Conservation (phyloP, 2,329 filamentous ascomycete genomes). For the Verticillium nonalfalfae region DNA sequence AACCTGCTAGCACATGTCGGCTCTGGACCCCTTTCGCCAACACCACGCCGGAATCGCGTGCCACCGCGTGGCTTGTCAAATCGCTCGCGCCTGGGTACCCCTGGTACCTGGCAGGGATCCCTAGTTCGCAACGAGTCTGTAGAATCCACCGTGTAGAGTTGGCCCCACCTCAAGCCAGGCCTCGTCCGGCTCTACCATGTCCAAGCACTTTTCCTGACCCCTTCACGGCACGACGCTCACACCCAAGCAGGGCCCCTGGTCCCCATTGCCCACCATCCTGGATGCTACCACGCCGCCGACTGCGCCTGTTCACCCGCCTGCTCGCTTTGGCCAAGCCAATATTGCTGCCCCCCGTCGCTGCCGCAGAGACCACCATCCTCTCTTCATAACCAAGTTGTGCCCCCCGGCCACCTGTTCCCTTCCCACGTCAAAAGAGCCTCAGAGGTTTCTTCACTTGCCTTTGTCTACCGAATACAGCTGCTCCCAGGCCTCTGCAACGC, state of each 20-base stretch:
- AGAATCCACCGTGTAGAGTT: neutral
- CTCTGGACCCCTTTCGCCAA: neutral
- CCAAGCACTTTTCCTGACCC: neutral
- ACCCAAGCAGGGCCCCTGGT: neutral
- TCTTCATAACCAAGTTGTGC: conserved; percentile 2
- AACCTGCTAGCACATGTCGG: neutral
- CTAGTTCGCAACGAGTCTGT: neutral
- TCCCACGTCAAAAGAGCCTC: neutral
- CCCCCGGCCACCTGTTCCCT: neutral
- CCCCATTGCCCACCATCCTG: neutral
- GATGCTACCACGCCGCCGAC: neutral
- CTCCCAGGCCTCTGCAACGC: neutral
- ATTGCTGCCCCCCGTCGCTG: neutral
- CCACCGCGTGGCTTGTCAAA: conserved; percentile 1
- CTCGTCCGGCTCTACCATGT: neutral
- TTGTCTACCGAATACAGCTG: neutral
- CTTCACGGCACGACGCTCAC: neutral
- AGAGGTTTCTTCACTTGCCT: neutral
- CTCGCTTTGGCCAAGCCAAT: neutral
- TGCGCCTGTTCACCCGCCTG: neutral
- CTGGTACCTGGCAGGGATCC: neutral
- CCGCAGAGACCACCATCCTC: neutral
- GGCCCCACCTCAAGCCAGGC: neutral
- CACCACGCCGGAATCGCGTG: neutral
- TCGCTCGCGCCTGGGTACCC: neutral